Conservation (phyloP, 768 basidiomycete genomes). For the Leccinum rimulosum region DNA sequence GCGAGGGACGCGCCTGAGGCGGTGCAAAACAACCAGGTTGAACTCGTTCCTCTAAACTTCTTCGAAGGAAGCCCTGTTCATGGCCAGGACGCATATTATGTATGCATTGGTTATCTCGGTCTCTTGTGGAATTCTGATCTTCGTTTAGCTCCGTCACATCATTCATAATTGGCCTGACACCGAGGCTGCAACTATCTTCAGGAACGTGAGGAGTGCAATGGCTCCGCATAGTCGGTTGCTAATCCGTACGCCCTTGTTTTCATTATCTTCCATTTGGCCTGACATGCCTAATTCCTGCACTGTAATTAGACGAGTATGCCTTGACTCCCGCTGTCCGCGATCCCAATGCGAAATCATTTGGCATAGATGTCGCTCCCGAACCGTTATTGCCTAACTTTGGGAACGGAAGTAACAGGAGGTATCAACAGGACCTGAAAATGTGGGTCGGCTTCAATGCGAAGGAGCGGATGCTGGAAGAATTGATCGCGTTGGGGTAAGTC, state of each 20-base stretch:
- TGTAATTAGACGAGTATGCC: slow-evolving; percentile 21
- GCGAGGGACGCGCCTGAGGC: not conserved
- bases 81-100: not conserved
- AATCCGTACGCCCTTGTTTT: slow-evolving; percentile 26
- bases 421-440: slow-evolving; percentile 48
- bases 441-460: slow-evolving; percentile 40
- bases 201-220: slow-evolving; percentile 30
- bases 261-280: not conserved
- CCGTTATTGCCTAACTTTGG: slow-evolving; percentile 50
- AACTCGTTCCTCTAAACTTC: not conserved
- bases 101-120: not conserved
- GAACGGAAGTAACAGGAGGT: slow-evolving; percentile 38
- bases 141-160: slow-evolving; percentile 24
- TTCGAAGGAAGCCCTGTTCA: not conserved
- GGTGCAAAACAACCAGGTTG: not conserved
- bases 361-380: slow-evolving; percentile 36
- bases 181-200: slow-evolving; percentile 31
- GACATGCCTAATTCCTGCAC: not conserved
- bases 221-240: slow-evolving; percentile 30
- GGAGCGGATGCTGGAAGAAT: slow-evolving; percentile 43
- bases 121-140: not conserved
- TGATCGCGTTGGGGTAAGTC: slow-evolving; percentile 33
- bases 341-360: slow-evolving; percentile 3
- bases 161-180: slow-evolving; percentile 38
- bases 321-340: slow-evolving; percentile 12